Evolutionary conservation across 345 rosid genomes (phyloP).

Genomic region (Toxicodendron radicans): DNA sequence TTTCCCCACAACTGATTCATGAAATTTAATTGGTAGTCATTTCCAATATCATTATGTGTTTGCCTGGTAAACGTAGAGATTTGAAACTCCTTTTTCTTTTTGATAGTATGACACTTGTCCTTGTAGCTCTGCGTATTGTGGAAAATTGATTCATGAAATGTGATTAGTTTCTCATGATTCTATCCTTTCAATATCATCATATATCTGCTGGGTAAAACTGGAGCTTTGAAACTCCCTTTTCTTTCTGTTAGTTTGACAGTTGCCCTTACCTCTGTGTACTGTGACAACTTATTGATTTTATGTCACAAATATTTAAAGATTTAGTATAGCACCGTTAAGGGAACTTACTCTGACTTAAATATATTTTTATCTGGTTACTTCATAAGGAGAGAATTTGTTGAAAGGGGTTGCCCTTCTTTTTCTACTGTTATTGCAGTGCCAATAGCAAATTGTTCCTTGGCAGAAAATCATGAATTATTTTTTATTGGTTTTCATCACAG

Average conservation of each 20-base stretch:
- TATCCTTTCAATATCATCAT: background rate
- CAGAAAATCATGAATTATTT: background rate
- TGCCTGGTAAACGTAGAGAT: background rate
- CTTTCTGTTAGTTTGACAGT: background rate
- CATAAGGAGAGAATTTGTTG: background rate
- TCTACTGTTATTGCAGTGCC: background rate
- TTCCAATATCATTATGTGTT: background rate
- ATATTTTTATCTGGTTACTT: background rate
- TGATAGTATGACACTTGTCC: background rate
- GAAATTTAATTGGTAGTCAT: background rate
- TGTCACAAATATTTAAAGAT: background rate
- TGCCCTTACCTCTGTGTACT: background rate
- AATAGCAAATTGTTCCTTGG: background rate
- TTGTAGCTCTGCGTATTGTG: background rate
- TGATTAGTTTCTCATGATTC: too few species aligned
- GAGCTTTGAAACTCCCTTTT: background rate
- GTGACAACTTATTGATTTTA: background rate
- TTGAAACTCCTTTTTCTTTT: background rate
- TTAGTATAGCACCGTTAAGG: background rate
- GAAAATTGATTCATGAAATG: too few species aligned
- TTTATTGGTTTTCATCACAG: background rate
- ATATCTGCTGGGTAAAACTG: background rate
- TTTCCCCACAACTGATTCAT: background rate
- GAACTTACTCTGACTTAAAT: background rate
- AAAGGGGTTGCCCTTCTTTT: background rate